Evolutionary conservation across 192 early-diverging fungal species (phyloP).

Genomic region (Gryganskiella cystojenkinii): DNA sequence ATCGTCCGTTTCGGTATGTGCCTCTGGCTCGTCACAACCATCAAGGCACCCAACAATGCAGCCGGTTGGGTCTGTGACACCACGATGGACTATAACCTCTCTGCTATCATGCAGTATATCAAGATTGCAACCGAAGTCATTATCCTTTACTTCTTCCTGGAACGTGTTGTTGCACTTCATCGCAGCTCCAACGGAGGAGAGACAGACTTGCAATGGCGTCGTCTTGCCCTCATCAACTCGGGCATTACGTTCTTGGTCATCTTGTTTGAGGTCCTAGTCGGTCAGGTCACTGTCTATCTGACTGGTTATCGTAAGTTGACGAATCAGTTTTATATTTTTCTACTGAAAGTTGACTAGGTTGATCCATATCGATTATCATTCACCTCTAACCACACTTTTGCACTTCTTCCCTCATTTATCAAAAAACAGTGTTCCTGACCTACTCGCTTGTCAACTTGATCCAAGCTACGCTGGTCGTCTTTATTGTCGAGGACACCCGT

Average conservation of each 20-base stretch:
- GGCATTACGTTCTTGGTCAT: conserved; percentile 48
- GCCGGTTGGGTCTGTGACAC: conserved; percentile 24
- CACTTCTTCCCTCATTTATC: not conserved
- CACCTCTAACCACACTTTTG: no score
- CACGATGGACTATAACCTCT: conserved; percentile 28
- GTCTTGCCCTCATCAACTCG: conserved; percentile 43
- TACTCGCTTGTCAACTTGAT: conserved; percentile 47
- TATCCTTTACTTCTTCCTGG: conserved; percentile 44
- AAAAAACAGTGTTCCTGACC: conserved; percentile 31
- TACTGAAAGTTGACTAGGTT: not conserved
- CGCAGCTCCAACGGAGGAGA: conserved; percentile 7
- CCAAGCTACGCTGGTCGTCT: conserved; percentile 33
- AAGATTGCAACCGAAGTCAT: conserved; percentile 51
- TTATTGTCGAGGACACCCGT: conserved; percentile 47
- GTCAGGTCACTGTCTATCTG: conserved; percentile 40
- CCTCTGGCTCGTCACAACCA: conserved; percentile 42
- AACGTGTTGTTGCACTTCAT: conserved; percentile 44
- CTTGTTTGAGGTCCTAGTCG: conserved; percentile 47
- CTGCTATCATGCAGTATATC: conserved; percentile 42
- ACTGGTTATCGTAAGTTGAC: conserved; percentile 31
- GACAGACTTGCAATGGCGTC: conserved; percentile 29
- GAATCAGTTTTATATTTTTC: not conserved
- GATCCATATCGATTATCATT: no score
- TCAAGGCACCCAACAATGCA: conserved; percentile 16
- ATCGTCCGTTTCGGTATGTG: conserved; percentile 37